phyloP scores from a whole-genome alignment of 768 basidiomycete genomes.

The Kwoniella sp. region DNA sequence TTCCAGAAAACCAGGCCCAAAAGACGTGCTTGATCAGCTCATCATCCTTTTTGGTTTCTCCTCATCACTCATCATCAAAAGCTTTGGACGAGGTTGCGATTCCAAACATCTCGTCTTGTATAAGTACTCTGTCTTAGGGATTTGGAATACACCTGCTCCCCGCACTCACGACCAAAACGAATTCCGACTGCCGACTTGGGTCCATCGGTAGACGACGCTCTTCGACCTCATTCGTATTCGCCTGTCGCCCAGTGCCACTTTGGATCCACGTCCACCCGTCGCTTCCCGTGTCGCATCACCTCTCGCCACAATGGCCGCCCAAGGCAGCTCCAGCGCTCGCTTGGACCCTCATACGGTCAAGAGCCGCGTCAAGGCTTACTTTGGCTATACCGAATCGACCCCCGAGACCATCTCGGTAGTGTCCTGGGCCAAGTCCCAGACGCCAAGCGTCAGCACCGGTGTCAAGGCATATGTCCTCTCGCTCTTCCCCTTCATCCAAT shows the following conservation, averaged over 20 bases:
- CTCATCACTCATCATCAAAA: too few species aligned
- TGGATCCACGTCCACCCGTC: not conserved
- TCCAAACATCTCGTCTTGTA: too few species aligned
- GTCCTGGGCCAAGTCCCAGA: conserved; percentile 8
- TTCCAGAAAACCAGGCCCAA: too few species aligned
- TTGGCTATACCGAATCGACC: conserved; percentile 11
- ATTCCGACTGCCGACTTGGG: too few species aligned
- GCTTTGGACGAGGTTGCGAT: too few species aligned
- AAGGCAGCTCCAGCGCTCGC: not conserved
- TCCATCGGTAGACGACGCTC: too few species aligned
- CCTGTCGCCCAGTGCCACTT: not conserved
- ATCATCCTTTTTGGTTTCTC: too few species aligned
- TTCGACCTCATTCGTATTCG: conserved; percentile 17
- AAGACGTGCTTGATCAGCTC: too few species aligned
- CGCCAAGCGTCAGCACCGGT: conserved; percentile 1
- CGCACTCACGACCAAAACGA: too few species aligned
- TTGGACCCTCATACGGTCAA: not conserved
- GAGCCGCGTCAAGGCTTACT: conserved; percentile 12
- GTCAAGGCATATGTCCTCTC: conserved; percentile 60
- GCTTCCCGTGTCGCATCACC: conserved; percentile 6
- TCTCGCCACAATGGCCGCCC: too few species aligned
- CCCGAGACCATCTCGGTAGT: conserved; percentile 16
- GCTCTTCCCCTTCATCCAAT: conserved; percentile 78
- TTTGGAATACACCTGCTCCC: too few species aligned
- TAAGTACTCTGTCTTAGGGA: too few species aligned